These are phyloP conservation scores for Dissophora globulifera DNA, from an alignment of 192 early-diverging fungal species.

Conservation along the genomic window DNA sequence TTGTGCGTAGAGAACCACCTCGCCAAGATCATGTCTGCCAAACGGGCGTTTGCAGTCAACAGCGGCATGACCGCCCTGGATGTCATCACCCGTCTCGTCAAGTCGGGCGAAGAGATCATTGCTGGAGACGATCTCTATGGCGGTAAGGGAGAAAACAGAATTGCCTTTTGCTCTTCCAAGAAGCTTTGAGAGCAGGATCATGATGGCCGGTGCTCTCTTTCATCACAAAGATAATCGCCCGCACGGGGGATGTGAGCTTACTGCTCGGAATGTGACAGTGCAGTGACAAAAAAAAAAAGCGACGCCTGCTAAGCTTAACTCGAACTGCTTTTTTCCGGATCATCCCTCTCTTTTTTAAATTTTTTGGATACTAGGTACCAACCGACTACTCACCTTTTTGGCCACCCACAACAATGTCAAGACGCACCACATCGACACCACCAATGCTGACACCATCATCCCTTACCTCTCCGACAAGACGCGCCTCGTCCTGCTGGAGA, in stretches of 20 bases:
- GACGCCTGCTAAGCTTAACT: too few species aligned
- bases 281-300: too few species aligned
- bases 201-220: conserved; percentile 11
- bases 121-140: conserved; percentile 98
- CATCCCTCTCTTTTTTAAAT: not conserved
- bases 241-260: not conserved
- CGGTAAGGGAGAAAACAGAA: conserved; percentile 59
- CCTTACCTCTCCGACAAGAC: conserved; percentile 80
- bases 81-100: conserved; percentile 88
- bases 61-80: conserved; percentile 97
- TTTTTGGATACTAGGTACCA: conserved; percentile 71
- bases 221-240: too few species aligned
- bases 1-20: conserved; percentile 81
- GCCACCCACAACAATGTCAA: conserved; percentile 80
- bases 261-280: too few species aligned
- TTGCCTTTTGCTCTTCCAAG: too few species aligned
- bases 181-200: not conserved
- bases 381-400: conserved; percentile 90
- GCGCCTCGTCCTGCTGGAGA: conserved; percentile 89
- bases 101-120: conserved; percentile 90
- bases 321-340: too few species aligned
- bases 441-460: conserved; percentile 67
- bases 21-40: conserved; percentile 93
- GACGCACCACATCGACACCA: conserved; percentile 94
- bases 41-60: conserved; percentile 84